Base-by-base conservation (phyloP, 2,329 filamentous ascomycete species). In the Rhytidhysteron rufulum region DNA sequence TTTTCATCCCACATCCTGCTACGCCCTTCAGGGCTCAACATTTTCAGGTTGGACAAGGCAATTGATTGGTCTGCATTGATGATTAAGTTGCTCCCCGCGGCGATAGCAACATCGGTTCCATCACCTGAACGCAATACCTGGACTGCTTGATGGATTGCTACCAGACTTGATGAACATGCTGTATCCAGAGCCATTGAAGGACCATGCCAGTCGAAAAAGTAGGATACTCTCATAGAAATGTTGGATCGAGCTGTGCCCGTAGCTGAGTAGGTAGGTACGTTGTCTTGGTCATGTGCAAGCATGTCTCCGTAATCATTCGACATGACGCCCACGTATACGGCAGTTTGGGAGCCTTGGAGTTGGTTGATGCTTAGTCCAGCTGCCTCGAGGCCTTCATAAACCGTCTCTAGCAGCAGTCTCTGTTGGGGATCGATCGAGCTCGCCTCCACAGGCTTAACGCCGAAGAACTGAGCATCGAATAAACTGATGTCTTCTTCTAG, bases 351-450 rank as follows among this genome's bases (percentile, higher is more conserved):
- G n/a, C n/a, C n/a, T n/a, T n/a, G n/a, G n/a, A n/a, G n/a, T n/a
- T n/a, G n/a, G n/a, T n/a, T n/a, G n/a, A n/a, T n/a, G n/a, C n/a
- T n/a, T n/a, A n/a, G n/a, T n/a, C n/a, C n/a, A n/a, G n/a, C n/a
- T n/a, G n/a, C n/a, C n/a, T 65, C 62, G 2, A 76, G 43, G 2
- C 62, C 58, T 42, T 65, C 56, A 20, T 55, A 56, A 2, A 43
- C 40, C 3, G 45, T 39, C 35, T 55, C 50, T 9, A 55, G 40
- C 3, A 53, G 39, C 18, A 44, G 39, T 11, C 52, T 48, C 20
- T 55, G 47, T 24, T 52, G 44, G 4, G 49, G 49, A 25, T 54
- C 47, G 42, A 53, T 49, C 13, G 40, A 19, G 3, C 34, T 33
- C 4, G 51, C 51, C 15, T 55, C 50, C 10, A 15, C 25, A 11